Evolutionary conservation across 768 basidiomycete species (phyloP), one percentile per base, ranked within the genome.

Genomic region (Nevesoporus exiguus): DNA sequence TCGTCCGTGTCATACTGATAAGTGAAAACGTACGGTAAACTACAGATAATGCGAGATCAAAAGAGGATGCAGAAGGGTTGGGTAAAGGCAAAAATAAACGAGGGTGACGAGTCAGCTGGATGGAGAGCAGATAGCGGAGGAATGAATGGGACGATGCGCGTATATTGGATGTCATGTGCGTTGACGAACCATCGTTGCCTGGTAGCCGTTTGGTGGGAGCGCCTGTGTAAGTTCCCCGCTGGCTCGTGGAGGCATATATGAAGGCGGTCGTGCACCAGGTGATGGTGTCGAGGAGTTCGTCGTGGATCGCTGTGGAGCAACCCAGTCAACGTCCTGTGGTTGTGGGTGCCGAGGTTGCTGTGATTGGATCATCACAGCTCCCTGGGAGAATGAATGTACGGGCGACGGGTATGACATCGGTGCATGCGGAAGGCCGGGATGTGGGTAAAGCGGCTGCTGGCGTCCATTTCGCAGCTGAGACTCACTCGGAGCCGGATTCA

Each of bases 1-100:
- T 81, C 76, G 80, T 84, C 82, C 83, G 69, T 82, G 75, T 71
- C 77, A 77, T 79, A 79, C 74, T 68, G 68, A 71, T 77, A 74
- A 76, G 69, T 70, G 69, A 66, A 58, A 63, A 55, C 59, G 63
- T 70, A 75, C 76, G 73, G 73, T 83, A 80, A 77, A 83, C 73
- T 83, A 84, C 83, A 84, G 72, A 78, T 79, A 73, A 74, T 79
- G 76, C 69, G 72, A 77, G 74, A 73, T 73, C 72, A 66, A 67
- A 66, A 56, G 58, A 64, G 60, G 58, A 68, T 71, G 66, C 59
- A 57, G 61, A 57, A 66, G 66, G 63, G 59, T 71, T 59, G 45
- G 49, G 19, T 49, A 54, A 49, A 47, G 51, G 44, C 5, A 34
- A 63, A 57, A 48, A 56, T 21, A 60, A 66, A 69, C 46, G 64